These are phyloP conservation scores for Saccharum spontaneum DNA, from an alignment of 176 grass and related monocot species.

Conservation along the genomic window DNA sequence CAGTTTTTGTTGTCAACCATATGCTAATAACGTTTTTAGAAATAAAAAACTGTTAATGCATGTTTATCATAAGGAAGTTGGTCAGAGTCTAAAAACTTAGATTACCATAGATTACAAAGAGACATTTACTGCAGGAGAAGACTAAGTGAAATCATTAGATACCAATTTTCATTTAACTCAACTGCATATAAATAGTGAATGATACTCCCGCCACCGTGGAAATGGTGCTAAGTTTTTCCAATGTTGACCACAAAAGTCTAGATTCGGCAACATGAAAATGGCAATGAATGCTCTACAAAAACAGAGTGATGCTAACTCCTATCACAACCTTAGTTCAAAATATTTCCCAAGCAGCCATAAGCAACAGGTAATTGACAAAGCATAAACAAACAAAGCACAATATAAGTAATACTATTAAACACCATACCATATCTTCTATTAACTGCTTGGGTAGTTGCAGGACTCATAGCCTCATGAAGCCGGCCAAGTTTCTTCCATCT, in stretches of 20 bases:
- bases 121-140: neutral
- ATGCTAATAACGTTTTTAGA: neutral
- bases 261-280: constrained; percentile 16
- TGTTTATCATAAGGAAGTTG: neutral
- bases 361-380: neutral
- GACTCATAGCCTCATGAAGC: constrained; percentile 47
- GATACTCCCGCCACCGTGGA: neutral
- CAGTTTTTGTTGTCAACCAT: neutral
- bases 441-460: constrained; percentile 37
- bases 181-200: neutral
- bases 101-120: neutral
- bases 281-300: neutral
- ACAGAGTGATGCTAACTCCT: neutral
- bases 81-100: neutral
- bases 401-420: neutral
- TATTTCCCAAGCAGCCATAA: constrained; percentile 1
- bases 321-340: neutral
- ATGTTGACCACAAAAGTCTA: neutral
- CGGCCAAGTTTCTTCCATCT: constrained; percentile 51
- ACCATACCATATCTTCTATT: constrained; percentile 77
- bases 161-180: neutral
- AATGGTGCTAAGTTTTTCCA: neutral
- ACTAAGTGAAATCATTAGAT: constrained; percentile 1
- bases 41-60: neutral
- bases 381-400: neutral